phyloP scores from a whole-genome alignment of 345 rosid genomes.

The Boechera retrofracta region DNA sequence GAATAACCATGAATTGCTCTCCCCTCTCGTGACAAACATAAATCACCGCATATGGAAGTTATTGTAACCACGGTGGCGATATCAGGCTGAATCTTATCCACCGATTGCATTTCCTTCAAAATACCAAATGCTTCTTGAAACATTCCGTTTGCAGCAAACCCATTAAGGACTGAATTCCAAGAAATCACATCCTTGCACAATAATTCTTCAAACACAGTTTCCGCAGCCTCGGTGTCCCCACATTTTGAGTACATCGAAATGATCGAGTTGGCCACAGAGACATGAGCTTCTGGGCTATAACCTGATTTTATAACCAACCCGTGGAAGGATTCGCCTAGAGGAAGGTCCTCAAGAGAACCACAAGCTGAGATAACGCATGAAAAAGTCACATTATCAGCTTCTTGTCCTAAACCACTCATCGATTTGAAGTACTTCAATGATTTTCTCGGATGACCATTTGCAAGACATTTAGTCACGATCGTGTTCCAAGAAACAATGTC shows the following conservation, averaged over 20 bases:
- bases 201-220: slow-evolving; percentile 48
- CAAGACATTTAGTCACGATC: slow-evolving; percentile 55
- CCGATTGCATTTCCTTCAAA: slow-evolving; percentile 54
- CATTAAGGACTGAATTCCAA: slow-evolving; percentile 63
- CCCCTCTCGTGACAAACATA: slow-evolving; percentile 53
- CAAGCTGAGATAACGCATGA: slow-evolving; percentile 61
- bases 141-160: slow-evolving; percentile 55
- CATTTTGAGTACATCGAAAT: slow-evolving; percentile 58
- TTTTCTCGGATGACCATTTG: slow-evolving; percentile 47
- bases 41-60: slow-evolving; percentile 51
- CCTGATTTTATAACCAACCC: slow-evolving; percentile 53
- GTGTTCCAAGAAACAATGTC: slow-evolving; percentile 74
- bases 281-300: slow-evolving; percentile 31
- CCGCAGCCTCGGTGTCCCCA: slow-evolving; percentile 51
- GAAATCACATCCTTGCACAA: slow-evolving; percentile 52
- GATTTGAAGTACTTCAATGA: slow-evolving; percentile 52
- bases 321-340: slow-evolving; percentile 53
- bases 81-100: slow-evolving; percentile 47
- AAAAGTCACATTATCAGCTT: slow-evolving; percentile 54
- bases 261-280: slow-evolving; percentile 63
- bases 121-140: slow-evolving; percentile 50
- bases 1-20: slow-evolving; percentile 54
- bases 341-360: slow-evolving; percentile 48
- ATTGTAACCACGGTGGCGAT: slow-evolving; percentile 50
- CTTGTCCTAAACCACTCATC: slow-evolving; percentile 51